Base-by-base conservation (phyloP, 1,139 yeast genomes). In the Debaryomyces coudertii region DNA sequence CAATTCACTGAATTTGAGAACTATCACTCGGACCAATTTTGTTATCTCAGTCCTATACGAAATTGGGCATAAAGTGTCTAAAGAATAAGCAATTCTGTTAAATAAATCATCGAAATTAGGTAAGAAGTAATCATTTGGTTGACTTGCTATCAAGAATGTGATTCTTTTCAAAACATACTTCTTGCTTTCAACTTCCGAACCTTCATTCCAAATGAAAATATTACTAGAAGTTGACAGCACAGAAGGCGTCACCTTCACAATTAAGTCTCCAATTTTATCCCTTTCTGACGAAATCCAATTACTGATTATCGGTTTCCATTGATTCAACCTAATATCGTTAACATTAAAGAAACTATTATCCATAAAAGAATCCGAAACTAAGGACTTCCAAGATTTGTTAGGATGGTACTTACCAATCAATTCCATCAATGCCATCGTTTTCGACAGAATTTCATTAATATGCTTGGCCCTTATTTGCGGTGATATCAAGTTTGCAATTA, bases 201-300 rank as follows among this genome's bases (percentile, higher is more conserved):
- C 62, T 51, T 89, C 96, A 52, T 83, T 83, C 92, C 95, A 87
- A 36, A 79, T 82, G 63, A 88, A 87, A 23, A 87, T 70, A 8
- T 81, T 80, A 11, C 83, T 73, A 0, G 85, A 71, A 5, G 84
- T 69, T 1, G 83, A 66, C 41, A 65, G 62, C 24, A 77, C 74
- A 42, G 73, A 68, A 7, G 82, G 73, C 0, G 82, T 64, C n/a
- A 85, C 58, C 48, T 78, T 69, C 15, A 69, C 46, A 29, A 85
- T 60, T 43, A 82, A 68, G 23, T 88, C 96, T 3, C 62, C 60
- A 42, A 87, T 61, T 44, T 79, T 80, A 7, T 83, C 92, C 41
- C 77, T 77, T 47, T 86, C 92, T 29, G 65, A 66, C 1, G 65
- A 58, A 5, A 81, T 71, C 93, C 95, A 88, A 7, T 67, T 64